Base-by-base conservation (phyloP, 2,329 filamentous ascomycete species). In the Pezicula carpinea region DNA sequence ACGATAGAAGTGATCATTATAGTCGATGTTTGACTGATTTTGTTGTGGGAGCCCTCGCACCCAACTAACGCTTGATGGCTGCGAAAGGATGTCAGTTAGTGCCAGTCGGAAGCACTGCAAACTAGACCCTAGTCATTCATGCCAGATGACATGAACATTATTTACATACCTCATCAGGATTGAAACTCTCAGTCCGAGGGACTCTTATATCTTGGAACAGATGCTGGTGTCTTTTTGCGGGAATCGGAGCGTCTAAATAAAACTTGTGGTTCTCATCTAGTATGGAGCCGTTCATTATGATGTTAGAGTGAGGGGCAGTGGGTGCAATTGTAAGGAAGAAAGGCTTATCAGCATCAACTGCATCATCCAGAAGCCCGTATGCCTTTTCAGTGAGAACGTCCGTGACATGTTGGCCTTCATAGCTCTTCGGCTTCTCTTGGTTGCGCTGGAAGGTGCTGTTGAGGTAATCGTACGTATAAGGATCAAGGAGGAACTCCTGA, bases 281-380 rank as follows among this genome's bases (percentile, higher is more conserved):
- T 29, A 17, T 40, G 15, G 7, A 23, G 19, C 38, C 22, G 15
- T 40, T 21, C 38, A 40, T 40, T 11, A 23, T 18, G 15, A 53
- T 42, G 18, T 80, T 80, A 19, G 74, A 73, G 54, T 88, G 84
- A 0, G 85, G 84, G 0, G 78, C 82, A 6, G 82, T 73, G 0
- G 84, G 84, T 0, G 83, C 78, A 8, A 86, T 70, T 0, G 73
- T 74, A 2, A 88, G 60, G 59, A 87, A 87, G 63, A 87, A 88
- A 0, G 85, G 84, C 11, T 72, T 68, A 0, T 70, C 63, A 0
- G 69, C 65, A 0, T 64, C 61, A 3, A 81, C 66, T 0, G 79
- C 83, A 39, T 84, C 75, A 4, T 80, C 72, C 0, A 88, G 64
- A 43, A 87, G 80, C 0, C 72, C 76, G 3, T 75, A 66, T 0